A percentile compares a stretch with the other conserved stretches of the same genome.
Conservation (phyloP, 78 protist genomes). For the Acrasis kona region DNA sequence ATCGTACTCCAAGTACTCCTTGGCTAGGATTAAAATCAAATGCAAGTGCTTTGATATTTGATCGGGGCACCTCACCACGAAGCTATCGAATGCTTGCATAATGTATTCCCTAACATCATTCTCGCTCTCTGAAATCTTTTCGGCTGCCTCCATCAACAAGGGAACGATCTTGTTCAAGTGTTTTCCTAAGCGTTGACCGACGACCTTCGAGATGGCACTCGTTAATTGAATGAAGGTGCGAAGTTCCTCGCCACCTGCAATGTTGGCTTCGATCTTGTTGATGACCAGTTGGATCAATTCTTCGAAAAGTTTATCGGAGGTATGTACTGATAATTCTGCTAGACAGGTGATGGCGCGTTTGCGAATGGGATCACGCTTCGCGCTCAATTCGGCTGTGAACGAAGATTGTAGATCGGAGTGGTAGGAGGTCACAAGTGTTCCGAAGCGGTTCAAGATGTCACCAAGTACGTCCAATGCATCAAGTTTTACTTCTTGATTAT, state of each 20-base stretch:
- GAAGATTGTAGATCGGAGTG: neutral
- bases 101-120: constrained; percentile 73
- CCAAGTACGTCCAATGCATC: constrained; percentile 33
- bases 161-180: constrained; percentile 18
- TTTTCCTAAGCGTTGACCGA: constrained; percentile 2
- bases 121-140: constrained; percentile 40
- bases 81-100: constrained; percentile 51
- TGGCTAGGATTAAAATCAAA: constrained; percentile 22
- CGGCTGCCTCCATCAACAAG: constrained; percentile 19
- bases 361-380: neutral
- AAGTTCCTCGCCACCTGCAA: neutral
- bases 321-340: neutral
- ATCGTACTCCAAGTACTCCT: constrained; percentile 56
- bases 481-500: neutral
- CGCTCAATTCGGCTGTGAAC: neutral
- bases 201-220: neutral
- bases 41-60: constrained; percentile 36
- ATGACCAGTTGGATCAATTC: neutral
- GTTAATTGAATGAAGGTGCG: constrained; percentile 19
- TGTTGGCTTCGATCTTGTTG: neutral
- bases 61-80: constrained; percentile 54
- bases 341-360: constrained; percentile 11
- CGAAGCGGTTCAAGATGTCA: constrained; percentile 25
- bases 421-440: neutral
- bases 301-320: neutral